These are phyloP conservation scores for Linum tenue DNA, from an alignment of 345 rosid genomes.

Conservation along the genomic window DNA sequence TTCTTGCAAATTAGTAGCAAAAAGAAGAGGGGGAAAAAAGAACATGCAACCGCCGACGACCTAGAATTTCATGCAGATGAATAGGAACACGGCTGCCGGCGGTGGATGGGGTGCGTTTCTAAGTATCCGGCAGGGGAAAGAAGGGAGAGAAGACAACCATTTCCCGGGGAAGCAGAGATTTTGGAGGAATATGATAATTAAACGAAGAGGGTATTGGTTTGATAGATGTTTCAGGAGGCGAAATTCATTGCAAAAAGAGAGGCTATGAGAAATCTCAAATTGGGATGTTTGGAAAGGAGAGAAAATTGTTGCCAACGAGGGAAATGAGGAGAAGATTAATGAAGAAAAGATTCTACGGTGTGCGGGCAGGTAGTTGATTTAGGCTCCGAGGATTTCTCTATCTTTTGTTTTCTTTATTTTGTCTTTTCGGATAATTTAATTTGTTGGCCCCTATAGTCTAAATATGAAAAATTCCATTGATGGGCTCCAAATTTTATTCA, in stretches of 20 bases:
- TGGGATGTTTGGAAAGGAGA: not conserved
- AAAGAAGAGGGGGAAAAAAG: not conserved
- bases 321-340: not conserved
- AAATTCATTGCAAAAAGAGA: not conserved
- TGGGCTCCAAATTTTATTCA: no score
- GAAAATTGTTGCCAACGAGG: not conserved
- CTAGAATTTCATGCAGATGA: not conserved
- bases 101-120: conserved; percentile 9
- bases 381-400: not conserved
- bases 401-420: not conserved
- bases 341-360: not conserved
- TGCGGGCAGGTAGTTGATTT: not conserved
- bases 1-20: not conserved
- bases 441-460: no score
- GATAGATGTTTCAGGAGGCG: not conserved
- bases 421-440: no score
- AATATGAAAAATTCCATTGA: no score
- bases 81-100: conserved; percentile 5
- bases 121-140: conserved; percentile 39
- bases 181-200: not conserved
- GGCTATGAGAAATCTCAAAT: not conserved
- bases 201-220: not conserved
- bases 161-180: not conserved
- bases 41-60: not conserved
- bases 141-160: conserved; percentile 30